phyloP scores from a whole-genome alignment of 2,329 filamentous ascomycete genomes.

The Penicillium freii region DNA sequence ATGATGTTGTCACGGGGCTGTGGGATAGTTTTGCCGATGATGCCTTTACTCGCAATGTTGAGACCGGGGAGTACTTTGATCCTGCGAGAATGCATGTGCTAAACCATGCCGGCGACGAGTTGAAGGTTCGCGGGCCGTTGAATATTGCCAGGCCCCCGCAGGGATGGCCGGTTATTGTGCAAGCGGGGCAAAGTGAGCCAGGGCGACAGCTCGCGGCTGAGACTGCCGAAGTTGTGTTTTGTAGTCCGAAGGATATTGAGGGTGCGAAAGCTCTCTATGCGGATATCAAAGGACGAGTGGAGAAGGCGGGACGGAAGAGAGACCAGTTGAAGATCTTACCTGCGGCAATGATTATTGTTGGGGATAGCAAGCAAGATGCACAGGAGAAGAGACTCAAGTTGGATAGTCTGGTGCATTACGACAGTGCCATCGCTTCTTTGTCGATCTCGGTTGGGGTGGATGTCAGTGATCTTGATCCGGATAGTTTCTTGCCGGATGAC shows the following conservation, averaged over 20 bases:
- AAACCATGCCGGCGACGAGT: conserved; percentile 51
- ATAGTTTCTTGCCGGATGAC: conserved; percentile 49
- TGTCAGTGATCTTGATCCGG: conserved; percentile 50
- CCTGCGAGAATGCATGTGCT: conserved; percentile 54
- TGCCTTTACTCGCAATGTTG: conserved; percentile 51
- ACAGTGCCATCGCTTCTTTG: conserved; percentile 54
- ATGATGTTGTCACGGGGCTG: conserved; percentile 53
- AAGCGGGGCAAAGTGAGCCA: conserved; percentile 55
- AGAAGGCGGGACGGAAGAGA: conserved; percentile 46
- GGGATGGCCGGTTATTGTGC: conserved; percentile 57
- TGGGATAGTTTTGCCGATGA: conserved; percentile 59
- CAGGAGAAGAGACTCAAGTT: conserved; percentile 50
- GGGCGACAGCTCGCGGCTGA: conserved; percentile 53
- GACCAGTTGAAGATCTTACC: conserved; percentile 54
- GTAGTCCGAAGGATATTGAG: conserved; percentile 49
- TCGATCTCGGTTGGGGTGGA: conserved; percentile 51
- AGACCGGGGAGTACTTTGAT: conserved; percentile 52
- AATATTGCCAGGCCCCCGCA: conserved; percentile 56
- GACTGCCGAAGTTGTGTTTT: conserved; percentile 56
- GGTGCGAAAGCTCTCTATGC: conserved; percentile 50
- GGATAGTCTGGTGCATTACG: conserved; percentile 55
- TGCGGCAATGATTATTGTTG: conserved; percentile 52
- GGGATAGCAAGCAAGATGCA: conserved; percentile 51
- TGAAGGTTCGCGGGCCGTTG: conserved; percentile 50
- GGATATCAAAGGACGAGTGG: conserved; percentile 52